A percentile compares a stretch with the other conserved stretches of the same genome.
Conservation (phyloP, 225 moss, liverwort and hornwort genomes). For the Antitrichia curtipendula region DNA sequence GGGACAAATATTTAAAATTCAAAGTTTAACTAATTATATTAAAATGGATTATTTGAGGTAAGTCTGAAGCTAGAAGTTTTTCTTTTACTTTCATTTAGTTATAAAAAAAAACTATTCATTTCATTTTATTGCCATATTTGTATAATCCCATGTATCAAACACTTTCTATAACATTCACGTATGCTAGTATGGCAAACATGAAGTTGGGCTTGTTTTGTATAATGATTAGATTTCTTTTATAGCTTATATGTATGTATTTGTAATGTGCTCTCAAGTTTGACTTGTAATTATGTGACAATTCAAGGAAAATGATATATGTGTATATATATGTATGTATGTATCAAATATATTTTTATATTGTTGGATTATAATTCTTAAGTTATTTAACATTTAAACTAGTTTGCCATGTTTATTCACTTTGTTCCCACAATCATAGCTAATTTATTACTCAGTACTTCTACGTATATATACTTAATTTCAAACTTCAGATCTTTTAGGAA, state of each 20-base stretch:
- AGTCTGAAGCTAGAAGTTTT: not conserved
- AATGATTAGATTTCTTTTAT: not conserved
- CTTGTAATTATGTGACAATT: not conserved
- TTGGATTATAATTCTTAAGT: accelerated
- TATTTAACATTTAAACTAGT: not conserved
- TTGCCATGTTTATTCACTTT: not conserved
- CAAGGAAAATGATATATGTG: not conserved
- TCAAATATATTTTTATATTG: not conserved
- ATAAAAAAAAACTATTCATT: not conserved
- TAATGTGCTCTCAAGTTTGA: not conserved
- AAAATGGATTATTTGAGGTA: not conserved
- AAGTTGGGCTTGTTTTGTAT: not conserved
- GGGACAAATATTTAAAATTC: not conserved
- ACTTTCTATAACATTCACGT: not conserved
- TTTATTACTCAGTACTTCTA: not conserved
- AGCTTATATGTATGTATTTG: not conserved
- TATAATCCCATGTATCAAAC: not conserved
- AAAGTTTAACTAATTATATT: not conserved
- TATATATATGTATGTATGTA: not conserved
- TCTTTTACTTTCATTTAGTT: not conserved
- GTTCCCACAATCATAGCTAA: not conserved
- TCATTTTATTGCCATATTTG: not conserved
- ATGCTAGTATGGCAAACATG: not conserved
- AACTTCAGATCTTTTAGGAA: not conserved
- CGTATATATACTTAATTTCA: not conserved